Evolutionary conservation across 106 monocot species (phyloP).

Genomic region (Allium fistulosum): DNA sequence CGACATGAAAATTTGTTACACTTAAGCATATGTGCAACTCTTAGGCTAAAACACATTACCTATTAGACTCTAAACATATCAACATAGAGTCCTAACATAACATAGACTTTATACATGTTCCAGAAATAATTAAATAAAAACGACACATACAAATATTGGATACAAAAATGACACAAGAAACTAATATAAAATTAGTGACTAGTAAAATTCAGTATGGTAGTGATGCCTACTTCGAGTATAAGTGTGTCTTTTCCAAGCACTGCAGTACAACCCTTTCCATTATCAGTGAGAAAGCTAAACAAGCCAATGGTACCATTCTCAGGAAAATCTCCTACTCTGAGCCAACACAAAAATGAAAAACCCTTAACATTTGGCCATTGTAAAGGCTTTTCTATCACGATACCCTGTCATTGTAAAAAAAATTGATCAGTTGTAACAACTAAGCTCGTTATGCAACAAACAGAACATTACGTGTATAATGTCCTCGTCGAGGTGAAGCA

Average conservation of each 20-base stretch:
- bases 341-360: slow-evolving; percentile 95
- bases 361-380: slow-evolving; percentile 91
- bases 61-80: too few relatives aligned
- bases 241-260: slow-evolving; percentile 70
- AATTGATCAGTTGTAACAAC: too few relatives aligned
- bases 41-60: too few relatives aligned
- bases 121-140: too few relatives aligned
- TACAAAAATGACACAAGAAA: neutral
- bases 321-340: slow-evolving; percentile 77
- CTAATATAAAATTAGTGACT: too few relatives aligned
- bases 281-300: slow-evolving; percentile 79
- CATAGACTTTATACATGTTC: too few relatives aligned
- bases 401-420: slow-evolving; percentile 52
- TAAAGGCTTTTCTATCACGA: slow-evolving; percentile 70
- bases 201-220: neutral
- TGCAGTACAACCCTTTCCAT: slow-evolving; percentile 76
- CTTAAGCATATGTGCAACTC: too few relatives aligned
- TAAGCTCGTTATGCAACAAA: too few relatives aligned
- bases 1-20: too few relatives aligned
- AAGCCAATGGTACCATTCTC: slow-evolving; percentile 75
- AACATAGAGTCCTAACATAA: too few relatives aligned
- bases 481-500: too few relatives aligned
- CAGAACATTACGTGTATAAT: too few relatives aligned
- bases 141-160: slow-evolving; percentile 2
- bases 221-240: slow-evolving; percentile 67